Evolutionary conservation across 2,329 filamentous ascomycete species (phyloP).

Genomic region (Samsoniella hepiali): DNA sequence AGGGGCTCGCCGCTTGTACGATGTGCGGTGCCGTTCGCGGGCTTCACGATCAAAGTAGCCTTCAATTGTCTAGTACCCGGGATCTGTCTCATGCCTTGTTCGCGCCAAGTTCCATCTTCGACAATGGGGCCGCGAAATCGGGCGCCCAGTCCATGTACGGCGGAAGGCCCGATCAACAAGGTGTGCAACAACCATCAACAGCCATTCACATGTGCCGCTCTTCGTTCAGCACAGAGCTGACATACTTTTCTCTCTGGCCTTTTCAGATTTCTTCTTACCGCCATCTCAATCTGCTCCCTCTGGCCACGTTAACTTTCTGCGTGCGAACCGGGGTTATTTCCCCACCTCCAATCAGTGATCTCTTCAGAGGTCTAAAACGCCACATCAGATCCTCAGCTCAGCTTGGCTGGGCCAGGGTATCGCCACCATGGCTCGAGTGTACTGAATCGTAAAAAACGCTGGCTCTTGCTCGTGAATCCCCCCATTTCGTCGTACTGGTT

Average conservation of each 20-base stretch:
- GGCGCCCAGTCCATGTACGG: background rate
- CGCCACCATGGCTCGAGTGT: background rate
- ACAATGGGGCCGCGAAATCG: constrained; percentile 1
- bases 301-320: background rate
- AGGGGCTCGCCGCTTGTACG: background rate
- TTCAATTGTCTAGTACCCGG: background rate
- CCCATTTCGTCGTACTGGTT: background rate
- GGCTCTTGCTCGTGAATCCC: background rate
- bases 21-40: background rate
- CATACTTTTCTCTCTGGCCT: background rate
- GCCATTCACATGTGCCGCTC: background rate
- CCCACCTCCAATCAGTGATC: background rate
- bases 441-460: background rate
- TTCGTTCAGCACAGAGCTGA: background rate
- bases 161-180: background rate
- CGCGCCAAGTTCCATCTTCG: background rate
- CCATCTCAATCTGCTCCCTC: background rate
- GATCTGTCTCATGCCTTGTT: background rate
- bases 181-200: background rate
- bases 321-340: background rate
- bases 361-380: background rate
- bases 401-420: background rate
- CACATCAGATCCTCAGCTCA: background rate
- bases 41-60: background rate
- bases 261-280: background rate